Conservation (phyloP, 78 protist species). For the Dictyostelium capitatum region DNA sequence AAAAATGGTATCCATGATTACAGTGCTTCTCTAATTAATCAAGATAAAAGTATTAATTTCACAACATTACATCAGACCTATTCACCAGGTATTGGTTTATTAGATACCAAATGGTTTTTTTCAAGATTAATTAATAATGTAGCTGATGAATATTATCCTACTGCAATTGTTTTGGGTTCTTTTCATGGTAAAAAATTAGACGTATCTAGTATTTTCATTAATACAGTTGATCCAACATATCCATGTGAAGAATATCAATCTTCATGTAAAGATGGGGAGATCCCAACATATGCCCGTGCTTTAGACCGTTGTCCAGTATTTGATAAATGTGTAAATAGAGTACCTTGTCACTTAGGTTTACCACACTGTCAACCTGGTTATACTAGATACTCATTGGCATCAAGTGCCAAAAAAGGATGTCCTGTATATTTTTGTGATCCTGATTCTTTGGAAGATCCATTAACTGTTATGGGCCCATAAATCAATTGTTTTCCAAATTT, state of each 20-base stretch:
- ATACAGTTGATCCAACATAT: not conserved
- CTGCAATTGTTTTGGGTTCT: not conserved
- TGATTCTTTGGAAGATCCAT: not conserved
- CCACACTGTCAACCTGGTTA: conserved; percentile 17
- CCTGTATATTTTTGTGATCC: conserved; percentile 21
- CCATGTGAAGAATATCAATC: not conserved
- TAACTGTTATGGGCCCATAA: not conserved
- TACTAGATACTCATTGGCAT: not conserved
- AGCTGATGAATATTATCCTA: not conserved
- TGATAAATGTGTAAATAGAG: not conserved
- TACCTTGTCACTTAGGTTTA: not conserved
- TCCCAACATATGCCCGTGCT: not conserved
- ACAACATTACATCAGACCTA: not conserved
- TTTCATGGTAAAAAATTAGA: not conserved
- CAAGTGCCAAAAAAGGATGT: not conserved
- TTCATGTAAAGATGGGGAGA: not conserved
- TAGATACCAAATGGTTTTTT: not conserved
- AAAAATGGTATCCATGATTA: not conserved
- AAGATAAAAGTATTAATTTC: not conserved
- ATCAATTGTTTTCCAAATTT: not conserved
- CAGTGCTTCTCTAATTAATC: not conserved
- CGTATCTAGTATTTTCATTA: not conserved
- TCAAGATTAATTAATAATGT: not conserved
- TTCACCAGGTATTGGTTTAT: not conserved
- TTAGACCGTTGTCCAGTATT: not conserved